phyloP scores from a whole-genome alignment of 2,329 filamentous ascomycete species.

The Dendrostoma leiphaemia region DNA sequence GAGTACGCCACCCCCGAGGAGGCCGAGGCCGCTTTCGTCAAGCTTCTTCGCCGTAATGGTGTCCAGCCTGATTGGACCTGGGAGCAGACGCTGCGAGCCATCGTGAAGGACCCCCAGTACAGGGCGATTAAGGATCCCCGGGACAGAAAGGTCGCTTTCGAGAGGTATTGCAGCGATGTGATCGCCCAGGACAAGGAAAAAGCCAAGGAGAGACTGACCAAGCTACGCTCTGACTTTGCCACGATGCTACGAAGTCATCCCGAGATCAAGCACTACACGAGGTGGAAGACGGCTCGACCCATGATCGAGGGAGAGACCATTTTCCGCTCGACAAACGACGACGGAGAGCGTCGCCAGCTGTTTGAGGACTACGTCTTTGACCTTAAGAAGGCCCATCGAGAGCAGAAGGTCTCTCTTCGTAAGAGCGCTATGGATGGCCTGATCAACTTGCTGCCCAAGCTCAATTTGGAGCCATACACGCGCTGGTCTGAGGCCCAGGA shows the following conservation, averaged over 20 bases:
- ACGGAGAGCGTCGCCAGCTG: conserved; percentile 81
- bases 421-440: conserved; percentile 85
- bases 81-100: conserved; percentile 82
- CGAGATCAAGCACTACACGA: conserved; percentile 94
- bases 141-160: conserved; percentile 86
- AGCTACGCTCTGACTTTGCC: conserved; percentile 89
- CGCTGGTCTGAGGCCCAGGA: conserved; percentile 89
- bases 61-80: conserved; percentile 91
- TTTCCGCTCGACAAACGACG: conserved; percentile 86
- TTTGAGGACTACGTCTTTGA: conserved; percentile 92
- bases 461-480: conserved; percentile 89
- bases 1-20: conserved; percentile 81
- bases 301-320: conserved; percentile 95
- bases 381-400: conserved; percentile 76
- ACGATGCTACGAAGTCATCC: conserved; percentile 95
- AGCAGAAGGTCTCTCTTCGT: conserved; percentile 69
- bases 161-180: conserved; percentile 91
- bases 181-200: conserved; percentile 90
- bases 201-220: conserved; percentile 87
- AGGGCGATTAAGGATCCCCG: conserved; percentile 89
- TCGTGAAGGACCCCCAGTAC: conserved; percentile 89
- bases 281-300: conserved; percentile 92
- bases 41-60: conserved; percentile 79
- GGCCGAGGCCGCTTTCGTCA: conserved; percentile 89
- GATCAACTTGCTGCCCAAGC: conserved; percentile 70